Evolutionary conservation across 2,329 filamentous ascomycete species (phyloP).

Genomic region (Stemphylium vesicarium): DNA sequence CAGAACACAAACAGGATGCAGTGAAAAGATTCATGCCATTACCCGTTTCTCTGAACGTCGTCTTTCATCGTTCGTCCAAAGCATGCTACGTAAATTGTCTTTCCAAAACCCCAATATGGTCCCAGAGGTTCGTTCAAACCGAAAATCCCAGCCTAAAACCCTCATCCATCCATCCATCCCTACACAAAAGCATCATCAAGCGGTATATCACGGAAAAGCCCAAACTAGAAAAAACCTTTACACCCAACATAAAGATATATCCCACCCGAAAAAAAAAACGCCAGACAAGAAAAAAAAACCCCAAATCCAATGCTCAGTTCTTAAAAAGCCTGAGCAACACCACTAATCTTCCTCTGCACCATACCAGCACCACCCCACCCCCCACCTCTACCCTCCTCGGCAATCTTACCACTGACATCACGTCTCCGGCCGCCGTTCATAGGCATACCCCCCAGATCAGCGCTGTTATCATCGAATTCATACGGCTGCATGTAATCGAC

Average conservation of each 20-base stretch:
- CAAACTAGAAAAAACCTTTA: neutral
- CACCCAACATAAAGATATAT: neutral
- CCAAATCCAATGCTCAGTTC: no score
- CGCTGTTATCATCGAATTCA: conserved; percentile 39
- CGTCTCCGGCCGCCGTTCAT: conserved; percentile 28
- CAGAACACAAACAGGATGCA: no score
- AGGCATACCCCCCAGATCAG: conserved; percentile 35
- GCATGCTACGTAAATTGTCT: neutral
- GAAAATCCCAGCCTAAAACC: no score
- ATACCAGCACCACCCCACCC: conserved; percentile 43
- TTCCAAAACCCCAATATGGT: no score
- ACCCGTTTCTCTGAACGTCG: neutral
- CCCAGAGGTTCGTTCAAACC: no score
- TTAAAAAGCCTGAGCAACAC: conserved; percentile 30
- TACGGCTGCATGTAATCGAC: conserved; percentile 53
- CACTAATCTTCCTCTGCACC: conserved; percentile 51
- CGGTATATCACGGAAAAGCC: neutral
- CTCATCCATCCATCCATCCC: no score
- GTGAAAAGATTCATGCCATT: neutral
- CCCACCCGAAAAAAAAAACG: neutral
- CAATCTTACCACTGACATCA: conserved; percentile 75
- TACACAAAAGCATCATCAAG: no score
- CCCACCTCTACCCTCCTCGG: conserved; percentile 69
- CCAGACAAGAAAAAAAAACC: neutral
- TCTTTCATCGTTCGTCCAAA: neutral